Evolutionary conservation across 805 yeast genomes (phyloP), one percentile per base, ranked within the genome.

Genomic region (Wickerhamiella spandovensis): DNA sequence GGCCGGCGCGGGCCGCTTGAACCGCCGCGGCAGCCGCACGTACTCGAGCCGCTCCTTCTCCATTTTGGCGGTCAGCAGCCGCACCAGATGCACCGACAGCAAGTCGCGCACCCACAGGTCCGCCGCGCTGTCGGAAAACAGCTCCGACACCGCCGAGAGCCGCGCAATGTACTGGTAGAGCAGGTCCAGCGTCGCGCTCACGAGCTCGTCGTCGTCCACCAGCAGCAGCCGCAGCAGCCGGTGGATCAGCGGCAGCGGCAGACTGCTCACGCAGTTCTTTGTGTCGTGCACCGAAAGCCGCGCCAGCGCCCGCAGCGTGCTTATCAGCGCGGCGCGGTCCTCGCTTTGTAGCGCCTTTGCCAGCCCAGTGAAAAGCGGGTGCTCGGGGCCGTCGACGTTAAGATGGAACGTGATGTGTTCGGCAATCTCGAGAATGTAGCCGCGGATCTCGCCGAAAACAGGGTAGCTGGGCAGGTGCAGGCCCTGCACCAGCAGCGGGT

Each of bases 401-500:
- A 84, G 73, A 64, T 85, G 86, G 43, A 95, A 82, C 2, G 90
- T 78, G 30, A 88, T 76, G 2, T 89, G 81, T 63, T 92, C 97
- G 54, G 85, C 75, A 30, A 88, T 75, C 64, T 92, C 98, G 48
- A 86, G 65, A 13, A 81, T 68, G 62, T 85, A 84, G 44, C 67
- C 58, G 8, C 70, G 62, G 43, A 67, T 56, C 53, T 70, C 67
- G 5, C 64, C 58, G 46, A 50, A 57, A 12, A 46, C 37, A 3
- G 57, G 53, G 7, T 22, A 28, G 20, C 55, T 67, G 53, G 58
- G 69, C 55, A 59, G 62, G 48, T 42, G 54, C 46, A 60, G 60
- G 53, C 56, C 70, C 52, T 51, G 61, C 47, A 48, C 68, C 52
- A 84, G 68, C 12, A 75, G 72, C 44, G 66, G 67, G 52, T 76